These are phyloP conservation scores for Corymbia maculata DNA, from an alignment of 345 rosid genomes.

Conservation along the genomic window DNA sequence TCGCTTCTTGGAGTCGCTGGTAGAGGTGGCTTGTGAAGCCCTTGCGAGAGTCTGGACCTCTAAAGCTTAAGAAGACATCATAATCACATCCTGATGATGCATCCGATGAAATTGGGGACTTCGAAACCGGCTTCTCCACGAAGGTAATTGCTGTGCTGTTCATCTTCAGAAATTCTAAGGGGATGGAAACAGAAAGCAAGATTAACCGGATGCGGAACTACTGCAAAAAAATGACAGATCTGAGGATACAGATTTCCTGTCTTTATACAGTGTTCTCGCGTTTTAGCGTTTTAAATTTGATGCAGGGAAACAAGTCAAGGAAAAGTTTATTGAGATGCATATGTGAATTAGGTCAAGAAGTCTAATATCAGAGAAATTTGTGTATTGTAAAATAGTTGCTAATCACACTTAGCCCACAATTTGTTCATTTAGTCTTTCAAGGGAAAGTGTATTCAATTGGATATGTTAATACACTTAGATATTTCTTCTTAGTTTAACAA, in stretches of 20 bases:
- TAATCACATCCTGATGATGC: not conserved
- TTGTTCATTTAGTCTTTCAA: not conserved
- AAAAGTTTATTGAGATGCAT: accelerated
- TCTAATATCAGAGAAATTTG: not conserved
- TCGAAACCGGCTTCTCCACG: not conserved
- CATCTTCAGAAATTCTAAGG: not conserved
- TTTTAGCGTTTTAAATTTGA: too few relatives aligned
- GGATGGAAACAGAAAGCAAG: not conserved
- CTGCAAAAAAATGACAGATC: not conserved
- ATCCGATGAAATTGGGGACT: not conserved
- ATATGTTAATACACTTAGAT: not conserved
- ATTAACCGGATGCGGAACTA: not conserved
- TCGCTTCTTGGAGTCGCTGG: too few relatives aligned
- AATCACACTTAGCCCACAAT: not conserved
- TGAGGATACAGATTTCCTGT: not conserved
- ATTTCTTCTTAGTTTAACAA: not conserved
- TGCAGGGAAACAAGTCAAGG: not conserved
- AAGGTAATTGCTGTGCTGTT: not conserved
- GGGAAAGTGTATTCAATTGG: not conserved
- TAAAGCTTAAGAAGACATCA: not conserved
- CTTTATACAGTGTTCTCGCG: not conserved
- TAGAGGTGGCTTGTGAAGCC: not conserved
- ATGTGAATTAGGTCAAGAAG: accelerated
- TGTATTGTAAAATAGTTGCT: not conserved
- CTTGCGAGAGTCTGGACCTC: not conserved